Percentiles rank a stretch among this genome's conserved stretches.
Conservation (phyloP, 352 stramenopile species). For the Phytophthora tentaculata region DNA sequence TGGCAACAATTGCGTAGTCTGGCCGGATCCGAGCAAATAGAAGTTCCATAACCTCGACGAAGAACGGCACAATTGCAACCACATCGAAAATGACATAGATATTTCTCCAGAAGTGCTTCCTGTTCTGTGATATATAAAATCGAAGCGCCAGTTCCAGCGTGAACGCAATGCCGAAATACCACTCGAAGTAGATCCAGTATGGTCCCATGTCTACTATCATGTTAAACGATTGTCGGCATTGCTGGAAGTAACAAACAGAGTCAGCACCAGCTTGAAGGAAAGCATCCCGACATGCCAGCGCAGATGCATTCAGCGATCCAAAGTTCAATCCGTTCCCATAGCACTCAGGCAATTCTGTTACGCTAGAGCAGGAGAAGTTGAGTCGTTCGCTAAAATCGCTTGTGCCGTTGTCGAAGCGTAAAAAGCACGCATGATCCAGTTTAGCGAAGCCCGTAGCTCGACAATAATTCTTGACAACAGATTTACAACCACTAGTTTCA, state of each 20-base stretch:
- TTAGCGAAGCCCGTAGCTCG: slow-evolving; percentile 29
- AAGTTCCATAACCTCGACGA: slow-evolving; percentile 54
- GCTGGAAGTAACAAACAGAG: slow-evolving; percentile 59
- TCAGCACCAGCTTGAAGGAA: slow-evolving; percentile 39
- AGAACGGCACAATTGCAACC: slow-evolving; percentile 68
- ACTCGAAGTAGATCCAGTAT: slow-evolving; percentile 85
- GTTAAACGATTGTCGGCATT: slow-evolving; percentile 41
- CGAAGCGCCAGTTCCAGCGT: slow-evolving; percentile 61
- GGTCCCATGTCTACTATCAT: slow-evolving; percentile 67
- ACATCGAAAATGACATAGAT: slow-evolving; percentile 75
- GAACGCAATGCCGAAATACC: slow-evolving; percentile 64
- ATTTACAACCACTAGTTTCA: slow-evolving; percentile 46
- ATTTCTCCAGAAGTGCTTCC: slow-evolving; percentile 49
- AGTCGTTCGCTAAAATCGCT: slow-evolving; percentile 44
- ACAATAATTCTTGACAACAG: slow-evolving; percentile 68
- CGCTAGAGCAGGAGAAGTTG: slow-evolving; percentile 48
- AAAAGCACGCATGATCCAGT: slow-evolving; percentile 60
- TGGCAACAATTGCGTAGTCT: slow-evolving; percentile 68
- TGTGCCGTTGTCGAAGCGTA: slow-evolving; percentile 31
- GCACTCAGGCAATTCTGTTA: slow-evolving; percentile 30
- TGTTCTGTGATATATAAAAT: slow-evolving; percentile 55
- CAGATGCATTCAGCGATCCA: slow-evolving; percentile 42
- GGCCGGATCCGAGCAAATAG: slow-evolving; percentile 38
- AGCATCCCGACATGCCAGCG: slow-evolving; percentile 35
- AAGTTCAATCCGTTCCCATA: slow-evolving; percentile 67